Conservation (phyloP, 331 rosid genomes). For the Prunus yedoensis region DNA sequence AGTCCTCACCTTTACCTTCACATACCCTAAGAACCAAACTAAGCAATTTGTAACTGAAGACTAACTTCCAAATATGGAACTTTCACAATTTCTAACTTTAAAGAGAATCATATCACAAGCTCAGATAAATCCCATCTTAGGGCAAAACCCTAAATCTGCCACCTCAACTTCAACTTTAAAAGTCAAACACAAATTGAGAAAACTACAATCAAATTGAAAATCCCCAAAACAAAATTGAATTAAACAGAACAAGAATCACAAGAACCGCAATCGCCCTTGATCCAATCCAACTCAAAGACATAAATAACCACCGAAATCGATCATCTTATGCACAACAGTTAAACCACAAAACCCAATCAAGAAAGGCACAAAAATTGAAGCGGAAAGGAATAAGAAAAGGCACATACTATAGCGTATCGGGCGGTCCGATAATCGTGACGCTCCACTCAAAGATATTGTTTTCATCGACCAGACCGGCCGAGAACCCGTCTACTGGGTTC, state of each 20-base stretch:
- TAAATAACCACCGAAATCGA: not conserved
- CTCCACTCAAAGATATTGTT: slow-evolving; percentile 95
- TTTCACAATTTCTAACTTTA: not conserved
- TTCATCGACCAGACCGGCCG: slow-evolving; percentile 95
- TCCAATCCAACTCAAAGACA: slow-evolving; percentile 13
- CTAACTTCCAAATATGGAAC: not conserved
- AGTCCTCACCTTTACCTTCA: not conserved
- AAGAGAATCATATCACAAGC: not conserved
- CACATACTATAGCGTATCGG: slow-evolving; percentile 93
- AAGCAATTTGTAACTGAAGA: not conserved
- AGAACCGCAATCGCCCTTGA: slow-evolving; percentile 16
- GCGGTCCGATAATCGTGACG: slow-evolving; percentile 97
- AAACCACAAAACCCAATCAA: slow-evolving; percentile 20
- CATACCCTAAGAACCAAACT: not conserved
- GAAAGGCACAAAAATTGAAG: slow-evolving; percentile 16
- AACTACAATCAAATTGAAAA: slow-evolving; percentile 8
- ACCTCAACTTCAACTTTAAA: not conserved
- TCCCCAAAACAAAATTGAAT: not conserved
- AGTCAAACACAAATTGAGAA: slow-evolving; percentile 3
- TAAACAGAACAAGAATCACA: slow-evolving; percentile 2
- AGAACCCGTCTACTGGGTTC: slow-evolving; percentile 91
- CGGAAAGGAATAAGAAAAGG: not conserved
- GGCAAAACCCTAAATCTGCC: slow-evolving; percentile 16
- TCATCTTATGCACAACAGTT: slow-evolving; percentile 6
- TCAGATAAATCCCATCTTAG: not conserved